These are phyloP conservation scores for Lipomyces yamadae DNA, from an alignment of 805 yeast species.

Conservation along the genomic window DNA sequence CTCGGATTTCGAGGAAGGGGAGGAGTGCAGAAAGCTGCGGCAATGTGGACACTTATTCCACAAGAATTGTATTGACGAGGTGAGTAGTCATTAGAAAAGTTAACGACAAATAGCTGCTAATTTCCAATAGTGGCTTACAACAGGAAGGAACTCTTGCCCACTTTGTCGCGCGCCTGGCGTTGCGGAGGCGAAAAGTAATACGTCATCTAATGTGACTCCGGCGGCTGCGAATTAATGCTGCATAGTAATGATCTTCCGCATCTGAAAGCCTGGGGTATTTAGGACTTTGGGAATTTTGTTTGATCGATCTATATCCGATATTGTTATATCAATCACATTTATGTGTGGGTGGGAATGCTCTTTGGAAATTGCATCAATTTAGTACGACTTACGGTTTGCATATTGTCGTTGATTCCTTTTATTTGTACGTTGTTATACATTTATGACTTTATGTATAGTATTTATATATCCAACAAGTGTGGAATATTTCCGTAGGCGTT, in stretches of 20 bases:
- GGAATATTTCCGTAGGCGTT: neutral
- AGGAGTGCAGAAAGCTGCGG: conserved; percentile 53
- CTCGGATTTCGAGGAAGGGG: conserved; percentile 54
- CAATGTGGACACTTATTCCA: conserved; percentile 61
- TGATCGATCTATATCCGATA: neutral
- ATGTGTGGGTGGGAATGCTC: neutral
- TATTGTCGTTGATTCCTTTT: neutral
- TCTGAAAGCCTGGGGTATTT: neutral
- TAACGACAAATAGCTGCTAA: neutral
- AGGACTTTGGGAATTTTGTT: neutral
- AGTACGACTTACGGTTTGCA: neutral
- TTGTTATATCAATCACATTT: neutral
- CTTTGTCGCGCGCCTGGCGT: conserved; percentile 54
- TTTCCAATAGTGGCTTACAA: conserved; percentile 47
- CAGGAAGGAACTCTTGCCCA: conserved; percentile 54
- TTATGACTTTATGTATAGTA: neutral
- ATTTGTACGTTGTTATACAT: neutral
- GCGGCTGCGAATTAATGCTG: neutral
- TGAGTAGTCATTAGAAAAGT: neutral
- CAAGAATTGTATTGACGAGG: conserved; percentile 58
- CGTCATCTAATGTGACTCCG: neutral
- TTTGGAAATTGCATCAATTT: neutral
- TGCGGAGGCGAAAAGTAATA: conserved; percentile 4
- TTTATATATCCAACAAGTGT: neutral
- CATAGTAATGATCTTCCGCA: neutral